Conservation (phyloP, 805 yeast genomes). For the Isabelozyma gotoi region DNA sequence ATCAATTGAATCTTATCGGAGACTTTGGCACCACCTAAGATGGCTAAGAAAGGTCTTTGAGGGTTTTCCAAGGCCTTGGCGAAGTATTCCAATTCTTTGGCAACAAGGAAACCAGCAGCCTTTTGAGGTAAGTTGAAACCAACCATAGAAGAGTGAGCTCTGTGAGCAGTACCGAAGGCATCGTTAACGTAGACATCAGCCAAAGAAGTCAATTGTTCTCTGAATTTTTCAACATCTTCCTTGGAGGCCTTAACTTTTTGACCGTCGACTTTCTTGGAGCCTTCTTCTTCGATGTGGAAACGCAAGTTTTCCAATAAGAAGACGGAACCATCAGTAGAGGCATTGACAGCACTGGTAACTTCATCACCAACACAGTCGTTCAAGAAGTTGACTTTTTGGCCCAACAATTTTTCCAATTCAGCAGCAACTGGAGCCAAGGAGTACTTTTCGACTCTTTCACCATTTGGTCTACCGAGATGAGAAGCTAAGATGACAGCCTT, state of each 20-base stretch:
- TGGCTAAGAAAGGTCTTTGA: constrained; percentile 96
- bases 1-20: constrained; percentile 98
- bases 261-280: constrained; percentile 84
- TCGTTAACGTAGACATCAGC: constrained; percentile 98
- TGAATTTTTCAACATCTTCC: constrained; percentile 82
- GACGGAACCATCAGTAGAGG: constrained; percentile 76
- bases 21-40: constrained; percentile 99
- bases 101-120: constrained; percentile 98
- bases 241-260: constrained; percentile 90
- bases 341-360: constrained; percentile 76
- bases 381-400: constrained; percentile 72
- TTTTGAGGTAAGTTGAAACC: constrained; percentile 94
- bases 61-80: constrained; percentile 99
- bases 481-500: constrained; percentile 91
- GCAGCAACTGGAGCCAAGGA: constrained; percentile 91
- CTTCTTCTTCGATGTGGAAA: constrained; percentile 98
- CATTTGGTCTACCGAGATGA: constrained; percentile 99
- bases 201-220: constrained; percentile 83
- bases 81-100: constrained; percentile 95
- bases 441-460: constrained; percentile 81
- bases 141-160: constrained; percentile 99
- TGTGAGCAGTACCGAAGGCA: constrained; percentile 99
- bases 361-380: constrained; percentile 90
- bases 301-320: constrained; percentile 95
- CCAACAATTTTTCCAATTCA: constrained; percentile 80